A percentile compares a stretch with the other conserved stretches of the same genome.
Evolutionary conservation across 108 stramenopile genomes (phyloP).

Genomic region (Mayamaea pseudoterrestris): DNA sequence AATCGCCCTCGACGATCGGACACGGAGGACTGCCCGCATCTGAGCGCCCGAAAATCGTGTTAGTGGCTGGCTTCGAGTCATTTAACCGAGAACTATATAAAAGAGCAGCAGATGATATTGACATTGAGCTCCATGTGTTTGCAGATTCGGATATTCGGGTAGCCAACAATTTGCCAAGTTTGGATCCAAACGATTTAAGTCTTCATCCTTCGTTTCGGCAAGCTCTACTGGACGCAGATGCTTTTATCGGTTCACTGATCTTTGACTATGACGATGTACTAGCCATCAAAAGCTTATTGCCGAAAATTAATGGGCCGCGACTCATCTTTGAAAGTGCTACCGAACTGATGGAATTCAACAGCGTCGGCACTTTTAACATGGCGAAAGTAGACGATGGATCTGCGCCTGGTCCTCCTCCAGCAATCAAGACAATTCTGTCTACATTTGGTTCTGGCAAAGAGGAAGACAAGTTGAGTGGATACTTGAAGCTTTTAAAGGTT

Average conservation of each 20-base stretch:
- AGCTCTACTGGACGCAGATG: constrained; percentile 57
- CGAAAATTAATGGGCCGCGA: constrained; percentile 34
- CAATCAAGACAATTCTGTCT: constrained; percentile 61
- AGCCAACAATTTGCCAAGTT: constrained; percentile 6
- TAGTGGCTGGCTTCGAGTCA: constrained; percentile 84
- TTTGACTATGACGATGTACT: constrained; percentile 69
- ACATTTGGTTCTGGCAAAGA: constrained; percentile 72
- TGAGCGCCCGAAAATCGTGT: constrained; percentile 58
- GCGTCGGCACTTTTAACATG: constrained; percentile 66
- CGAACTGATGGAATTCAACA: constrained; percentile 70
- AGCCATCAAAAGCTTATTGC: constrained; percentile 21
- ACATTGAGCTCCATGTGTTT: constrained; percentile 33
- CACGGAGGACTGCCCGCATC: too few relatives aligned
- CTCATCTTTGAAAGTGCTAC: constrained; percentile 78
- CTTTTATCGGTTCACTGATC: constrained; percentile 63
- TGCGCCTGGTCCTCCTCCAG: constrained; percentile 69
- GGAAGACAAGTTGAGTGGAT: constrained; percentile 72
- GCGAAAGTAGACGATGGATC: constrained; percentile 5
- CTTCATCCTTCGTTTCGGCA: constrained; percentile 30
- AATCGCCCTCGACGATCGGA: too few relatives aligned
- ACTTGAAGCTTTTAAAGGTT: constrained; percentile 72
- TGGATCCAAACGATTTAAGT: constrained; percentile 2
- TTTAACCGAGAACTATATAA: constrained; percentile 74
- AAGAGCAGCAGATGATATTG: constrained; percentile 26
- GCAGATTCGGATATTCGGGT: constrained; percentile 53